These are phyloP conservation scores for Kazachstania sp. DNA, from an alignment of 1,139 yeast species.

Conservation along the genomic window DNA sequence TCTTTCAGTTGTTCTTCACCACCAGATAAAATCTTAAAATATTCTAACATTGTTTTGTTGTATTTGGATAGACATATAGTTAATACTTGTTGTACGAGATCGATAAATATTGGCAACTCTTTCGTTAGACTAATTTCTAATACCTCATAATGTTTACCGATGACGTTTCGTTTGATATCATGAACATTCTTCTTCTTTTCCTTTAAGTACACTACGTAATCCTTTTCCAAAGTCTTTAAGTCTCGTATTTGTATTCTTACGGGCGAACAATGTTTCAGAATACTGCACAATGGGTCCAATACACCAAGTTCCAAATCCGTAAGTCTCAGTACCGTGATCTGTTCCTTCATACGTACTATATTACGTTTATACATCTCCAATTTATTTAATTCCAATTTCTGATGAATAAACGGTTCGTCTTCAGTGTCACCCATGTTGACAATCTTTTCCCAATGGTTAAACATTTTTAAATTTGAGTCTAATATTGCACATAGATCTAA, in stretches of 20 bases:
- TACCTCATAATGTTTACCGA: conserved; percentile 25
- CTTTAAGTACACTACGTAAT: conserved; percentile 24
- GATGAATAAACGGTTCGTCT: not conserved
- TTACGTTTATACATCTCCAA: conserved; percentile 14
- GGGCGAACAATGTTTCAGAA: conserved; percentile 20
- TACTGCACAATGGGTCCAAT: conserved; percentile 21
- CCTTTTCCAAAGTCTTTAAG: conserved; percentile 27
- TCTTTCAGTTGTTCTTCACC: conserved; percentile 19
- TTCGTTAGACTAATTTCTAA: conserved; percentile 27
- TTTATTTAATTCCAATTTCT: not conserved
- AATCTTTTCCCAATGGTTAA: conserved; percentile 18
- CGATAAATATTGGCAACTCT: conserved; percentile 29
- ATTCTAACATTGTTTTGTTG: conserved; percentile 20
- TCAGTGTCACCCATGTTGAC: conserved; percentile 12
- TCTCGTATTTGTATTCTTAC: conserved; percentile 26
- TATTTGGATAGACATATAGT: conserved; percentile 21
- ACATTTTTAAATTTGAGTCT: conserved; percentile 12
- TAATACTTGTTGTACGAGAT: conserved; percentile 12
- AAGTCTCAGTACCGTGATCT: conserved; percentile 22
- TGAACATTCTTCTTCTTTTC: conserved; percentile 19
- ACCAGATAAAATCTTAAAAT: conserved; percentile 29
- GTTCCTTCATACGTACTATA: conserved; percentile 20
- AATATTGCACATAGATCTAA: conserved; percentile 9
- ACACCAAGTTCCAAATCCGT: conserved; percentile 23
- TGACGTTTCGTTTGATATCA: conserved; percentile 23